A percentile compares a stretch with the other conserved stretches of the same genome.
These are phyloP conservation scores for Mallotus japonicus DNA, from an alignment of 441 rosid species.

Conservation along the genomic window DNA sequence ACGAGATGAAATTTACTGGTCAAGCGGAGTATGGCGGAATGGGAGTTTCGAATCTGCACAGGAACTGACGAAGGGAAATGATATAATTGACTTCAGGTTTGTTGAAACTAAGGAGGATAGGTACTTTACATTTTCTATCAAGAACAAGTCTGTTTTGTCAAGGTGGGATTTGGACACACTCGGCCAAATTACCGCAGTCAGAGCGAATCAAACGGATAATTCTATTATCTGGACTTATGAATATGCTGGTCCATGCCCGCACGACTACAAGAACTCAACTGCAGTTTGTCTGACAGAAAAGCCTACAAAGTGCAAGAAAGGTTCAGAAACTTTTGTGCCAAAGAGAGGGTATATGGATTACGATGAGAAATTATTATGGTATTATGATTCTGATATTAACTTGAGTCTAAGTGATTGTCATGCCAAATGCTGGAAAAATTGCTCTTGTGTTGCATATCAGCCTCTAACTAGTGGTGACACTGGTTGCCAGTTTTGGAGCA, in stretches of 20 bases:
- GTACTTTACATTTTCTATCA: conserved; percentile 48
- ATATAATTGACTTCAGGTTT: conserved; percentile 41
- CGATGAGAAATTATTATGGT: background rate
- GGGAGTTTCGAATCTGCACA: conserved; percentile 40
- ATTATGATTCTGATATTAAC: conserved; percentile 27
- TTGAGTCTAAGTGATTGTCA: conserved; percentile 51
- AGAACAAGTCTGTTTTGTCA: conserved; percentile 32
- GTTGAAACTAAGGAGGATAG: conserved; percentile 35
- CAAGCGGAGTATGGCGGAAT: conserved; percentile 46
- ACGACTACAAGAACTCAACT: conserved; percentile 31
- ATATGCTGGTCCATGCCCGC: conserved; percentile 30
- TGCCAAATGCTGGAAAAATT: conserved; percentile 55
- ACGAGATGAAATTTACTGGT: conserved; percentile 45
- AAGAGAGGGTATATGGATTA: conserved; percentile 39
- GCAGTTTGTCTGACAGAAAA: conserved; percentile 48
- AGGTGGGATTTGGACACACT: conserved; percentile 45
- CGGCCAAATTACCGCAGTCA: conserved; percentile 44
- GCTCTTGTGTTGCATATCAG: conserved; percentile 48
- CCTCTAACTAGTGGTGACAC: conserved; percentile 26
- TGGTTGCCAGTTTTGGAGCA: conserved; percentile 49
- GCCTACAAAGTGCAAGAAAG: conserved; percentile 45
- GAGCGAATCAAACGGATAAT: conserved; percentile 15
- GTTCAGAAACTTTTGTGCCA: conserved; percentile 33
- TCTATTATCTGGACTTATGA: conserved; percentile 24
- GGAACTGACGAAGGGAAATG: conserved; percentile 28